Evolutionary conservation across 306 rosid genomes (phyloP), one percentile per base, ranked within the genome.

Genomic region (Rosa chinensis): DNA sequence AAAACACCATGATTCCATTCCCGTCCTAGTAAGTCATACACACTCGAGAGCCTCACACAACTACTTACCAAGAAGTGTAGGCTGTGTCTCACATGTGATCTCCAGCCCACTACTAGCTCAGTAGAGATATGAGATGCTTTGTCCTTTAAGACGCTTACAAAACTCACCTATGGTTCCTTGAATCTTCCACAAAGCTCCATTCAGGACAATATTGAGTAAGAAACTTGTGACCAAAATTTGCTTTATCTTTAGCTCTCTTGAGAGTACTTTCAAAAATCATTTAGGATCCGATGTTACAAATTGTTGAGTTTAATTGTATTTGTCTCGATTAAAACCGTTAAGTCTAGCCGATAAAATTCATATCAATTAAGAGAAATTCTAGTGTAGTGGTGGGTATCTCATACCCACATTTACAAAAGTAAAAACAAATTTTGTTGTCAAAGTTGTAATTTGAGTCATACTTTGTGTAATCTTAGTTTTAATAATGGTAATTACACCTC

Each of bases 1-100:
- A 81, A 81, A 81, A 82, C 85, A 81, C 87, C 80, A 82, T 84
- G 86, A 84, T 87, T 81, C 92, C 86, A 74, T 85, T 85, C 88
- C 83, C 64, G 82, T 86, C 72, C 76, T 78, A 42, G 32, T 23
- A 80, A 85, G 87, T 88, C 94, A 85, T 58, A 42, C 63, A 84
- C 83, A 85, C 82, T 85, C 85, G 79, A 85, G 83, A 78, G 83
- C 85, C 70, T 75, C 63, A 72, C 83, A 64, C 79, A 75, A 66
- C 52, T 25, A 37, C 10, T 71, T 61, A 73, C 82, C 82, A 72
- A 82, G 79, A 39, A 62, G 80, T 40, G 78, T 66, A 39, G 23
- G 79, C 49, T 73, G 64, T 69, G 75, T 75, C 68, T 85, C 95
- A 64, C 89, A 81, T 85, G 91, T 88, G 89, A 87, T 76, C 70